Base-by-base conservation (phyloP, 805 yeast genomes). In the Monosporozyma yasuniensis region DNA sequence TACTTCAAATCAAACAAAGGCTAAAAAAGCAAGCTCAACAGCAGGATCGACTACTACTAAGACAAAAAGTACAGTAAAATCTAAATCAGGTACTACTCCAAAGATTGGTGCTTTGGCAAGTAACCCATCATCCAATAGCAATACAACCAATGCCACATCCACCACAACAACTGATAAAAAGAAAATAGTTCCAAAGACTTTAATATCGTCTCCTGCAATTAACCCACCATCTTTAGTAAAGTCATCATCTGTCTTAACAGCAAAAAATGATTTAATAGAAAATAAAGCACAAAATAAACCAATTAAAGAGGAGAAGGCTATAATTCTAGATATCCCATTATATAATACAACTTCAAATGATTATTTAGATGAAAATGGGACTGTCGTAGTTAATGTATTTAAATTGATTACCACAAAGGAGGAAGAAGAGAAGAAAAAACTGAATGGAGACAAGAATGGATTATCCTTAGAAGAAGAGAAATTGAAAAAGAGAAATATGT, bases 351-450 rank as follows among this genome's bases (percentile, higher is more conserved):
- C 57, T 4, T 46, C 50, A 21, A 61, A 59, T 41, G 63, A 64
- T 8, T 66, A 65, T 50, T 42, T 66, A 37, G 67, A 66, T 50
- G 70, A 66, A 54, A 65, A 66, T 50, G 69, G 69, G 11, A 65
- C 65, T 37, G 66, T 66, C 1, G 59, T 57, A 9, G 61, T 66
- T 47, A 64, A 66, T 49, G 53, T 62, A 14, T 57, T 55, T 46
- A 63, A 59, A 42, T 22, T 55, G 16, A 18, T 47, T 16, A 43
- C 44, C 10, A 34, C 19, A 21, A 47, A 43, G 19, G 41, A 32
- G 10, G 44, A 47, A 54, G 39, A 54, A 57, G 28, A 57, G 53
- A n/a, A 58, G 57, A 27, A 51, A 54, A 42, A 50, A n/a, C n/a
- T n/a, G 53, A 37, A 53, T 55, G 10, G 38, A 47, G 8, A 49